Evolutionary conservation across 192 early-diverging fungal species (phyloP).

Genomic region (Hyaloraphidium curvatum): DNA sequence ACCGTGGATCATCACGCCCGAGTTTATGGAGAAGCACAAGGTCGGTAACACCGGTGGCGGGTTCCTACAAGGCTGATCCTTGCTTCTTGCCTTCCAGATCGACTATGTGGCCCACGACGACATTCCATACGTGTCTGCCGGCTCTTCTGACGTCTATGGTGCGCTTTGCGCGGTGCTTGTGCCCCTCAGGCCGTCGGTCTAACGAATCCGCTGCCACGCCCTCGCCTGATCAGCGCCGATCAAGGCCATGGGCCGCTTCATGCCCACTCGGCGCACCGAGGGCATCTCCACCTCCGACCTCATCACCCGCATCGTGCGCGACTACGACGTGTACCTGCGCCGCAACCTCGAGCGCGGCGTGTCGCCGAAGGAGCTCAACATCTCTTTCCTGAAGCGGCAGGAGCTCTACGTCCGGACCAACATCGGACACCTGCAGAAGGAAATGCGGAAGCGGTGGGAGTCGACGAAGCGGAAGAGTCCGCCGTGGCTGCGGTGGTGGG

Average conservation of each 20-base stretch:
- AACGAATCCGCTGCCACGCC: too few species aligned
- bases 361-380: constrained; percentile 57
- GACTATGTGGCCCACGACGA: constrained; percentile 74
- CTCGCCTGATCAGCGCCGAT: too few species aligned
- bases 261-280: constrained; percentile 56
- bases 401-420: neutral
- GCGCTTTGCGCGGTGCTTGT: too few species aligned
- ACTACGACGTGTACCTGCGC: constrained; percentile 66
- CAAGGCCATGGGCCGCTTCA: constrained; percentile 45
- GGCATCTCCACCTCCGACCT: constrained; percentile 63
- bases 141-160: constrained; percentile 52
- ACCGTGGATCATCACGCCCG: constrained; percentile 56
- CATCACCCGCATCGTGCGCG: constrained; percentile 65
- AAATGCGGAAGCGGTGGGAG: constrained; percentile 2
- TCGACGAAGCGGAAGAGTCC: neutral
- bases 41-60: too few species aligned
- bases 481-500: neutral
- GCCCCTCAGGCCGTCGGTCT: too few species aligned
- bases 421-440: too few species aligned
- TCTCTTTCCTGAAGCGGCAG: constrained; percentile 50
- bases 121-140: constrained; percentile 49
- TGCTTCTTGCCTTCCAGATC: constrained; percentile 33
- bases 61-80: too few species aligned
- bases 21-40: constrained; percentile 51
- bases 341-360: constrained; percentile 72